A percentile compares a stretch with the other conserved stretches of the same genome.
Evolutionary conservation across 75 land plant genomes (phyloP).

Genomic region (Adiantum capillusveneris): DNA sequence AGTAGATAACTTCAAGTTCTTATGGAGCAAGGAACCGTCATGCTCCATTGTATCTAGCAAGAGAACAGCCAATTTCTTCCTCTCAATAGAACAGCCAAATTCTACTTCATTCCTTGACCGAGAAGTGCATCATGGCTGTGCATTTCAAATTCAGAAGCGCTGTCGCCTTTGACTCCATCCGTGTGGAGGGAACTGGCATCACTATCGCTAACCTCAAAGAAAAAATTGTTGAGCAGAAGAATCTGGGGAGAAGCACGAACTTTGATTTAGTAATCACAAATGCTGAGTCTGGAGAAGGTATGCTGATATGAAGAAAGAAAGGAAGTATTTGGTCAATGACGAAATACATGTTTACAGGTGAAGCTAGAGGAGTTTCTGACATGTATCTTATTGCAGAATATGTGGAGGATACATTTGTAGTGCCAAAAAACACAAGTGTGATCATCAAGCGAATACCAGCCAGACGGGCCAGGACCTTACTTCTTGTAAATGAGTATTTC

Average conservation of each 20-base stretch:
- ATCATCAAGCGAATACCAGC: constrained; percentile 73
- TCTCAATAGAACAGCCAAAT: too few relatives aligned
- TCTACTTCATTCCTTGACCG: too few relatives aligned
- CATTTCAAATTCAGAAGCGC: constrained; percentile 86
- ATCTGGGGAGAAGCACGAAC: constrained; percentile 41
- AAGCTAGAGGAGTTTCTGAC: too few relatives aligned
- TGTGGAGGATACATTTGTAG: constrained; percentile 32
- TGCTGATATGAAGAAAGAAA: too few relatives aligned
- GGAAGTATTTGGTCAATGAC: too few relatives aligned
- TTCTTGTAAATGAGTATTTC: constrained; percentile 25
- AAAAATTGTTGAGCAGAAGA: constrained; percentile 47
- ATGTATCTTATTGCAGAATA: constrained; percentile 34
- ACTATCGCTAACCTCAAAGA: constrained; percentile 48
- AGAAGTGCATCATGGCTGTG: constrained; percentile 35
- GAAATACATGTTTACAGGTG: too few relatives aligned
- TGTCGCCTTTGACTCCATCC: constrained; percentile 52
- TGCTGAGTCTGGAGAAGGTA: constrained; percentile 55
- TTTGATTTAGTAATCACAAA: constrained; percentile 74
- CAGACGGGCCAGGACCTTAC: constrained; percentile 12
- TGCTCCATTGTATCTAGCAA: too few relatives aligned
- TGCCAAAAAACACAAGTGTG: constrained; percentile 65
- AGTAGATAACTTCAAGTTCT: too few relatives aligned
- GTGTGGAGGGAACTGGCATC: constrained; percentile 47
- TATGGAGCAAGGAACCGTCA: too few relatives aligned
- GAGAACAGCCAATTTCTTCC: too few relatives aligned